Percentiles rank a stretch among this genome's conserved stretches.
phyloP scores from a whole-genome alignment of 208 protist genomes.

The Trypanosoma rangeli region DNA sequence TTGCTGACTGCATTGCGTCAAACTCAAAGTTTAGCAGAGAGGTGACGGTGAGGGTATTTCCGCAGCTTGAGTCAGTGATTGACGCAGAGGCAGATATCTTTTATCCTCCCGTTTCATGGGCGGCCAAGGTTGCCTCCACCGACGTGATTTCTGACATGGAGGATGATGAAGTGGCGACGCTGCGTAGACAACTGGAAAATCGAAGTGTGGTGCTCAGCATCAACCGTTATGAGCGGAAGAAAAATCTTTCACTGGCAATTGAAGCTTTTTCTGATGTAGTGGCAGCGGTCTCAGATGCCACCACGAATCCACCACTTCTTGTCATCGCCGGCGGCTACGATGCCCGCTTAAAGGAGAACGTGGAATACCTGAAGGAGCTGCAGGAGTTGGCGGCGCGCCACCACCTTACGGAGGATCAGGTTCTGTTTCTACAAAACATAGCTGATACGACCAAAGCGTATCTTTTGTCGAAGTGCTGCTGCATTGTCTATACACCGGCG shows the following conservation, averaged over 20 bases:
- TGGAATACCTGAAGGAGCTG: slow-evolving; percentile 79
- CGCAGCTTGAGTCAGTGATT: slow-evolving; percentile 38
- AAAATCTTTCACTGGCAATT: slow-evolving; percentile 94
- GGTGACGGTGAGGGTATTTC: slow-evolving; percentile 58
- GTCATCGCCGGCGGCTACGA: slow-evolving; percentile 91
- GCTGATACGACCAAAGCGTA: slow-evolving; percentile 57
- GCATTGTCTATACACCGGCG: slow-evolving; percentile 94
- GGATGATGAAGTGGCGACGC: slow-evolving; percentile 7
- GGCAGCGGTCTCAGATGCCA: not conserved
- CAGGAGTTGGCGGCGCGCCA: slow-evolving; percentile 33
- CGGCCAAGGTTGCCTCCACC: not conserved
- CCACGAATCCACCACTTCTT: slow-evolving; percentile 38
- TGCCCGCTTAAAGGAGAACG: slow-evolving; percentile 72
- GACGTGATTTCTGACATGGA: not conserved
- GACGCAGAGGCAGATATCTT: slow-evolving; percentile 52
- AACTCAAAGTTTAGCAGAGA: slow-evolving; percentile 80
- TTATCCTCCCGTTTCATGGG: slow-evolving; percentile 70
- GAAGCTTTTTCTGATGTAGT: slow-evolving; percentile 60
- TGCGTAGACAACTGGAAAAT: slow-evolving; percentile 19
- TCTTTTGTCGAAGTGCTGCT: slow-evolving; percentile 71
- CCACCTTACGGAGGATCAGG: slow-evolving; percentile 34
- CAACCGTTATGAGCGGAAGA: slow-evolving; percentile 98
- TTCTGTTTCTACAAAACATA: slow-evolving; percentile 87
- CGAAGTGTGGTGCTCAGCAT: slow-evolving; percentile 93
- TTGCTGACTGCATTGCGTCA: slow-evolving; percentile 66